Percentiles rank a stretch among this genome's conserved stretches.
Conservation (phyloP, 352 stramenopile species). For the Phytophthora syringae region DNA sequence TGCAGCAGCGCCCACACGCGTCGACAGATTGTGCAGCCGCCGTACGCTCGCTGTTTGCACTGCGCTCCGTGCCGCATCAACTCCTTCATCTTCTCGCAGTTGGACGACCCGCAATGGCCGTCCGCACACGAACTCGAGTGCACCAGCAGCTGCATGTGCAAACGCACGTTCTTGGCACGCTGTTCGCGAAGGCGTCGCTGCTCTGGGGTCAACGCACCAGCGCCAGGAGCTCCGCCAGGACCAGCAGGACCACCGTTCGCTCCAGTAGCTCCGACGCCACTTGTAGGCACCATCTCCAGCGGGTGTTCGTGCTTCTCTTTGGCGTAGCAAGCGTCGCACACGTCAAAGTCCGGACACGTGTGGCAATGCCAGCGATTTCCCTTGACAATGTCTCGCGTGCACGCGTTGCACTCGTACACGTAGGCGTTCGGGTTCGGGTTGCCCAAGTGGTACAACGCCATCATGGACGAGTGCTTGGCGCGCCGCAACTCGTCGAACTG, state of each 20-base stretch:
- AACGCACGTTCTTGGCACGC: constrained; percentile 94
- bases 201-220: constrained; percentile 57
- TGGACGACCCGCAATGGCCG: constrained; percentile 93
- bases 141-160: constrained; percentile 98
- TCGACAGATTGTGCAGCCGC: constrained; percentile 96
- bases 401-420: constrained; percentile 89
- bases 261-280: constrained; percentile 32
- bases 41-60: constrained; percentile 93
- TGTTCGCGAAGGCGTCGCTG: constrained; percentile 79
- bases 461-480: constrained; percentile 99
- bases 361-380: constrained; percentile 92
- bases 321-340: constrained; percentile 89
- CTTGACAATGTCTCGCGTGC: constrained; percentile 80
- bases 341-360: constrained; percentile 89
- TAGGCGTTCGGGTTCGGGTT: constrained; percentile 93
- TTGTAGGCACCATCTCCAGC: constrained; percentile 84
- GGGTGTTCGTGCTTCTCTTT: constrained; percentile 86
- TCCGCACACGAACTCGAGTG: constrained; percentile 95
- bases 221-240: constrained; percentile 25
- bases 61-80: constrained; percentile 95
- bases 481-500: constrained; percentile 98
- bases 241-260: constrained; percentile 18
- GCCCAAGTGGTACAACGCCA: constrained; percentile 99
- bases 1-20: constrained; percentile 97
- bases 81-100: constrained; percentile 99